Conservation (phyloP, 2,329 filamentous ascomycete genomes). For the Neopestalotiopsis sp. region DNA sequence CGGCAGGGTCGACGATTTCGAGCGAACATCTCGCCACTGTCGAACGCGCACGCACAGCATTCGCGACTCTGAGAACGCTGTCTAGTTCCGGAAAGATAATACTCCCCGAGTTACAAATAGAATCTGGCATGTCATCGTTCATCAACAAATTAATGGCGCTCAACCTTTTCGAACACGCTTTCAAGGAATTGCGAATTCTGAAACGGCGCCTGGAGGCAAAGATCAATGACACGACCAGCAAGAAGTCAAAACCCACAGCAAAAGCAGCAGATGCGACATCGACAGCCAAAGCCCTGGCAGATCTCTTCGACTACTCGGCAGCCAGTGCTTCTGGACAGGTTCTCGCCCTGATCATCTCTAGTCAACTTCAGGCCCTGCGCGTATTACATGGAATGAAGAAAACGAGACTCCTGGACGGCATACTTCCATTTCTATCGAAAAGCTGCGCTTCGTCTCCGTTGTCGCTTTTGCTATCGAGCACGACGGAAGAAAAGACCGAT, state of each 20-base stretch:
- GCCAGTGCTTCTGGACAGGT: conserved; percentile 46
- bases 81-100: conserved; percentile 58
- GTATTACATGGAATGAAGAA: conserved; percentile 66
- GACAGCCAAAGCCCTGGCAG: conserved; percentile 53
- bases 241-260: conserved; percentile 36
- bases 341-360: conserved; percentile 62
- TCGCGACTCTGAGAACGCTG: conserved; percentile 65
- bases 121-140: conserved; percentile 74
- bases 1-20: conserved; percentile 32
- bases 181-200: conserved; percentile 70
- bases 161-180: conserved; percentile 69
- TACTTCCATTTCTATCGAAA: conserved; percentile 59
- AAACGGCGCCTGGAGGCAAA: conserved; percentile 65
- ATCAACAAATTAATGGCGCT: conserved; percentile 68
- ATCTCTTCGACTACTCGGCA: conserved; percentile 66
- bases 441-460: conserved; percentile 61
- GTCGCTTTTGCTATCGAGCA: conserved; percentile 57
- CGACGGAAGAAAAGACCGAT: conserved; percentile 48
- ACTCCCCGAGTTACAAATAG: conserved; percentile 70
- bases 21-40: conserved; percentile 60
- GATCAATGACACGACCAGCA: conserved; percentile 25
- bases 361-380: conserved; percentile 69
- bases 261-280: conserved; percentile 39
- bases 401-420: conserved; percentile 61
- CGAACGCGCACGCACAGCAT: conserved; percentile 73